Evolutionary conservation across 352 stramenopile genomes (phyloP).

Genomic region (Phytophthora tentaculata): DNA sequence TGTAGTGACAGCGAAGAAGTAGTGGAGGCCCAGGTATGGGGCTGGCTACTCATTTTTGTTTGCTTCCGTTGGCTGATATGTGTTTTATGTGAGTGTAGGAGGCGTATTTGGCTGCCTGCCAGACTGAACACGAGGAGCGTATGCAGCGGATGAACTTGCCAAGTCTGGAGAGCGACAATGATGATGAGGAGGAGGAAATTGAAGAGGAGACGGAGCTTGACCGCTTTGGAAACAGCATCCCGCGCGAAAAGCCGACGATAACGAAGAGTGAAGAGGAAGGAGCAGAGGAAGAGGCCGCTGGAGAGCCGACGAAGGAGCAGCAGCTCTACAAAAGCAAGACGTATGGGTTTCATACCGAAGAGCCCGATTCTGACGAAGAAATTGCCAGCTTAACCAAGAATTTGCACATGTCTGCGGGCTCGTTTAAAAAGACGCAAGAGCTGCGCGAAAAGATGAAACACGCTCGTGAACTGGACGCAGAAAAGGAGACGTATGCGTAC

Average conservation of each 20-base stretch:
- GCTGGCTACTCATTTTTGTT: background rate
- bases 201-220: conserved; percentile 40
- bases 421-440: conserved; percentile 69
- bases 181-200: conserved; percentile 46
- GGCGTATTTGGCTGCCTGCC: conserved; percentile 68
- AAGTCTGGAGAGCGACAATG: conserved; percentile 65
- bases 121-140: conserved; percentile 64
- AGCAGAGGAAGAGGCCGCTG: conserved; percentile 22
- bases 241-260: conserved; percentile 23
- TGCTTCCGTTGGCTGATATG: conserved; percentile 10
- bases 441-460: conserved; percentile 53
- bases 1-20: conserved; percentile 80
- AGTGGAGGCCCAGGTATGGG: conserved; percentile 67
- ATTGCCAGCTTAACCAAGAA: conserved; percentile 66
- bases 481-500: conserved; percentile 49
- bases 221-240: conserved; percentile 43
- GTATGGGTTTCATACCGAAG: conserved; percentile 38
- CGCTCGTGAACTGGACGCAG: conserved; percentile 24
- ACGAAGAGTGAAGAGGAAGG: background rate
- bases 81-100: conserved; percentile 43
- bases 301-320: conserved; percentile 33
- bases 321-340: conserved; percentile 66
- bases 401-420: conserved; percentile 50
- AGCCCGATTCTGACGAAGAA: conserved; percentile 59
- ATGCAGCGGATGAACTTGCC: conserved; percentile 63